These are phyloP conservation scores for Hyphodiscus hymeniophilus DNA, from an alignment of 495 filamentous ascomycete genomes.

Conservation along the genomic window DNA sequence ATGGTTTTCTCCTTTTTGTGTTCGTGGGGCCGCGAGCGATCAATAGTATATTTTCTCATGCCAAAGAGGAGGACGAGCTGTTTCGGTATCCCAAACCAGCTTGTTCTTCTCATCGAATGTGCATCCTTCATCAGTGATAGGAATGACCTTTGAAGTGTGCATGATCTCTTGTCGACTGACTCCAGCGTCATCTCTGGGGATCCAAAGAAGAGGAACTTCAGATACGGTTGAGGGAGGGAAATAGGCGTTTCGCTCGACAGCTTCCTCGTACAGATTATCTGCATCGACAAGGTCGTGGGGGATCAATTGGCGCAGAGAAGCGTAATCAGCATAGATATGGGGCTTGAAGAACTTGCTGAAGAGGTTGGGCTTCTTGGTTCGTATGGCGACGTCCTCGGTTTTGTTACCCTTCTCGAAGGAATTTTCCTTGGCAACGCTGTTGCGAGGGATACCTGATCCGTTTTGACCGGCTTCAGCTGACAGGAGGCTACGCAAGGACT, in stretches of 20 bases:
- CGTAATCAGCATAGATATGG: conserved; percentile 66
- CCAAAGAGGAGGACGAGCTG: conserved; percentile 69
- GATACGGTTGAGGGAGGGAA: conserved; percentile 62
- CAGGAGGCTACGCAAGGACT: conserved; percentile 38
- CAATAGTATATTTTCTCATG: conserved; percentile 57
- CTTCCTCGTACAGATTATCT: conserved; percentile 43
- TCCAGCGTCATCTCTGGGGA: conserved; percentile 68
- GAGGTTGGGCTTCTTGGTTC: conserved; percentile 33
- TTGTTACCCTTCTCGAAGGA: conserved; percentile 23
- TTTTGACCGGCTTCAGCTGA: conserved; percentile 23
- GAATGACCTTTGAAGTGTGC: conserved; percentile 62
- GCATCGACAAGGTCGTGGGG: conserved; percentile 43
- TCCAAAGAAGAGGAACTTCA: conserved; percentile 68
- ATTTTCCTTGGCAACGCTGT: conserved; percentile 22
- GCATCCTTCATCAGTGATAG: conserved; percentile 78
- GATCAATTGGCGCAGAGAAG: conserved; percentile 60
- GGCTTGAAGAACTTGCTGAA: conserved; percentile 70
- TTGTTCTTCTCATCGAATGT: conserved; percentile 73
- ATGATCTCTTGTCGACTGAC: conserved; percentile 69
- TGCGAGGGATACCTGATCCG: conserved; percentile 12
- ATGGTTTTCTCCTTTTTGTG: no score
- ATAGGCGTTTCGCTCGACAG: conserved; percentile 64
- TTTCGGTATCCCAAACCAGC: conserved; percentile 66
- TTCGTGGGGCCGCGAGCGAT: no score
- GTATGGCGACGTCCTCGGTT: conserved; percentile 18